These are phyloP conservation scores for Chytridiales sp. DNA, from an alignment of 371 early-diverging fungal genomes.

Conservation along the genomic window DNA sequence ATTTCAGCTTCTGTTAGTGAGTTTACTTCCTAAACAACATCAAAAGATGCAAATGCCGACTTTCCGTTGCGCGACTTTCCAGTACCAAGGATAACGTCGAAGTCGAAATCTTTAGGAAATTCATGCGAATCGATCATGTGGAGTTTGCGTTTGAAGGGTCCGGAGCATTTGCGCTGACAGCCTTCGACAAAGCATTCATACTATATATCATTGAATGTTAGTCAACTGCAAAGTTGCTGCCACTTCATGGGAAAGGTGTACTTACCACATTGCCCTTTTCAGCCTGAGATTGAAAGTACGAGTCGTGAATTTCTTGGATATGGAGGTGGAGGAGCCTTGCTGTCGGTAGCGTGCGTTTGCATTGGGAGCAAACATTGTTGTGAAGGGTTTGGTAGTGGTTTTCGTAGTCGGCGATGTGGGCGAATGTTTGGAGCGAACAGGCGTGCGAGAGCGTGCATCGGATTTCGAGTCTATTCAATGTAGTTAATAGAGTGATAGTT, in stretches of 20 bases:
- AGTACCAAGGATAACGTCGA: conserved; percentile 53
- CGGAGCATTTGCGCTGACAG: conserved; percentile 53
- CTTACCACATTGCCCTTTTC: conserved; percentile 22
- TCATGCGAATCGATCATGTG: conserved; percentile 69
- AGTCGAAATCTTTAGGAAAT: conserved; percentile 65
- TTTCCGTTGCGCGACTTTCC: conserved; percentile 30
- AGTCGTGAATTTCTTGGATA: conserved; percentile 40
- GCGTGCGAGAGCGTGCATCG: conserved; percentile 25
- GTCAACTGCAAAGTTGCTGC: background rate
- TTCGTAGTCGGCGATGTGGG: conserved; percentile 25
- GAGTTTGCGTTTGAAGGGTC: conserved; percentile 53
- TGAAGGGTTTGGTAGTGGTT: conserved; percentile 30
- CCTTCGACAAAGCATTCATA: conserved; percentile 70
- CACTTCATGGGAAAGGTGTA: background rate
- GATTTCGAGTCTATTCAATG: conserved; percentile 12
- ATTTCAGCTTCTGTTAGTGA: no score
- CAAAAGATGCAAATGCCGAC: no score
- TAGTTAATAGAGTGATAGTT: no score
- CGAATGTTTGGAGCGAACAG: conserved; percentile 27
- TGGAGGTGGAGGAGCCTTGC: conserved; percentile 36
- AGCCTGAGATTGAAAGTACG: conserved; percentile 35
- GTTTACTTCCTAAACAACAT: no score
- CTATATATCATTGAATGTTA: conserved; percentile 31
- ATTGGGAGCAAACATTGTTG: conserved; percentile 30
- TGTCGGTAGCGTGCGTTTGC: conserved; percentile 38